A percentile compares a stretch with the other conserved stretches of the same genome.
These are phyloP conservation scores for Trichaptum fuscoviolaceum DNA, from an alignment of 768 basidiomycete genomes.

Conservation along the genomic window DNA sequence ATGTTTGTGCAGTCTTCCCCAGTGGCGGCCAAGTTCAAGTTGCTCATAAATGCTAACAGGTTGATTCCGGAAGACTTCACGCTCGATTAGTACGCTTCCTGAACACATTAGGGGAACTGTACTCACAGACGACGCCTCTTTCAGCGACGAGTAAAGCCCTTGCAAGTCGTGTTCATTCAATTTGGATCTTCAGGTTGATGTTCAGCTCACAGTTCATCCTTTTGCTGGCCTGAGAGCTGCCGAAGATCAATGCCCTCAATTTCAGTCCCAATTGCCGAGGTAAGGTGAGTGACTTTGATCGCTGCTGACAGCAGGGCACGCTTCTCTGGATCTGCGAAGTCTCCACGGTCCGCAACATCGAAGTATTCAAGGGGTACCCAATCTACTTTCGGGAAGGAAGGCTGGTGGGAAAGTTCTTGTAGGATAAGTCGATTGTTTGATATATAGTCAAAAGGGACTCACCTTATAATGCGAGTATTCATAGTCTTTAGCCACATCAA, in stretches of 20 bases:
- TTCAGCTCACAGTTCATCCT: constrained; percentile 66
- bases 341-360: constrained; percentile 59
- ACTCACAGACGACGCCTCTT: constrained; percentile 69
- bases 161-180: constrained; percentile 11
- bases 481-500: constrained; percentile 48
- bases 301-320: constrained; percentile 61
- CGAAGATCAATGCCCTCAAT: constrained; percentile 67
- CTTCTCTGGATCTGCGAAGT: constrained; percentile 67
- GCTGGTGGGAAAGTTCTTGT: constrained; percentile 32
- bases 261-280: constrained; percentile 73
- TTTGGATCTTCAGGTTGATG: background rate
- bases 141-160: constrained; percentile 73
- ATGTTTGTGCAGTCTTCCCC: constrained; percentile 76
- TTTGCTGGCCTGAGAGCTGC: constrained; percentile 60
- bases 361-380: constrained; percentile 61
- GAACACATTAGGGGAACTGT: constrained; percentile 6
- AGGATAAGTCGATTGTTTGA: too few species aligned
- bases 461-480: constrained; percentile 58
- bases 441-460: constrained; percentile 8
- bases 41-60: constrained; percentile 63
- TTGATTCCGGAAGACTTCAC: constrained; percentile 68
- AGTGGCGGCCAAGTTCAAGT: constrained; percentile 63
- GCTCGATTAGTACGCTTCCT: background rate
- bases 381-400: constrained; percentile 53
- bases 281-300: constrained; percentile 60